Conservation (phyloP, 2,329 filamentous ascomycete genomes). For the Neofusicoccum parvum region DNA sequence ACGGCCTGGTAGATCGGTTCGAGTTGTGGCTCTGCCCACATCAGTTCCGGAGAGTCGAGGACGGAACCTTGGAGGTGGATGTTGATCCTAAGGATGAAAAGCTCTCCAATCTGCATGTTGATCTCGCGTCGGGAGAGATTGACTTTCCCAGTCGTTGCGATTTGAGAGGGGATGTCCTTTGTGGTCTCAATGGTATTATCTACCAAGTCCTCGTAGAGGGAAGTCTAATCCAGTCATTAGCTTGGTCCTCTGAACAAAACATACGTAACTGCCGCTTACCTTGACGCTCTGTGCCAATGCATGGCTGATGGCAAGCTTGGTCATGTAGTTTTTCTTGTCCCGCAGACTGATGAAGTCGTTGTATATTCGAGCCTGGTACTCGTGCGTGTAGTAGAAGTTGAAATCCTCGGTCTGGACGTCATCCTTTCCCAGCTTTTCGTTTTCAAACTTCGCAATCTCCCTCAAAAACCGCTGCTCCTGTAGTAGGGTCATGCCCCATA, state of each 20-base stretch:
- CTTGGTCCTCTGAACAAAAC: background rate
- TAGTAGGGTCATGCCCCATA: slow-evolving; percentile 94
- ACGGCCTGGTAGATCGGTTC: slow-evolving; percentile 97
- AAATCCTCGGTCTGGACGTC: slow-evolving; percentile 96
- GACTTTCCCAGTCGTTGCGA: slow-evolving; percentile 90
- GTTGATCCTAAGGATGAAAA: slow-evolving; percentile 96
- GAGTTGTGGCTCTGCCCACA: slow-evolving; percentile 97
- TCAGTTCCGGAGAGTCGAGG: slow-evolving; percentile 93
- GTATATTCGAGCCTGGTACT: slow-evolving; percentile 98
- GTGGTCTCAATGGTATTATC: slow-evolving; percentile 91
- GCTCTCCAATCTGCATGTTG: slow-evolving; percentile 99
- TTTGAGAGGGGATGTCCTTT: slow-evolving; percentile 89
- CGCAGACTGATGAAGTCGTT: slow-evolving; percentile 97
- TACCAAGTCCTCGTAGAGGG: slow-evolving; percentile 92
- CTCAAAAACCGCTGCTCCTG: slow-evolving; percentile 91
- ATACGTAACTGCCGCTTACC: slow-evolving; percentile 46
- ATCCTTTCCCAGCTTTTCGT: slow-evolving; percentile 82
- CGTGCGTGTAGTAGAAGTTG: slow-evolving; percentile 98
- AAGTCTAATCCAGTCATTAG: slow-evolving; percentile 61
- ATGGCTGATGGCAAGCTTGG: slow-evolving; percentile 93
- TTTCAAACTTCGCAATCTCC: slow-evolving; percentile 91
- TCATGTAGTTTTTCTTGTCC: slow-evolving; percentile 97
- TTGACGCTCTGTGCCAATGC: slow-evolving; percentile 95
- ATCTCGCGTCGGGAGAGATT: slow-evolving; percentile 85
- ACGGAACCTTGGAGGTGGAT: slow-evolving; percentile 97